Percentiles rank a stretch among this genome's conserved stretches.
Conservation (phyloP, 495 filamentous ascomycete genomes). For the Cryomyces minteri region DNA sequence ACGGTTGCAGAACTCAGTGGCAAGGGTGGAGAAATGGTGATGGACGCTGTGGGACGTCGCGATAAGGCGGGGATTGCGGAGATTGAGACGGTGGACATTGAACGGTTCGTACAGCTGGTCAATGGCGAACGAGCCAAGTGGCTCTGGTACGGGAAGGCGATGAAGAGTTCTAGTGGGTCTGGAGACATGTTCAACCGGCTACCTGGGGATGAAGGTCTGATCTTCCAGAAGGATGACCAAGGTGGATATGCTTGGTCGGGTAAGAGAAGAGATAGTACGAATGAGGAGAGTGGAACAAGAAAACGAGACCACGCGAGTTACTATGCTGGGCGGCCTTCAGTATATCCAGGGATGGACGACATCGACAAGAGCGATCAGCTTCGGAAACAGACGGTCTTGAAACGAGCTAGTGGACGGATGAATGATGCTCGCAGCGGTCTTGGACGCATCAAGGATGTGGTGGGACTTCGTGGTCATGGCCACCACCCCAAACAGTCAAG, state of each 20-base stretch:
- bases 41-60: background rate
- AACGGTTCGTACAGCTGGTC: constrained; percentile 57
- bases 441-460: constrained; percentile 67
- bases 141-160: constrained; percentile 83
- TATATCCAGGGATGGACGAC: constrained; percentile 25
- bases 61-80: constrained; percentile 64
- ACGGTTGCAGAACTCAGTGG: constrained; percentile 87
- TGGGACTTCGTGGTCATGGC: constrained; percentile 40
- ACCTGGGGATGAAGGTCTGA: constrained; percentile 33
- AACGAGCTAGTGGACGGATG: constrained; percentile 53
- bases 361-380: constrained; percentile 44
- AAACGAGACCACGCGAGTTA: constrained; percentile 22
- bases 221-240: constrained; percentile 50
- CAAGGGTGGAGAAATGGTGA: constrained; percentile 68
- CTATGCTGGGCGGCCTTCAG: constrained; percentile 11
- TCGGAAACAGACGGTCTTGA: constrained; percentile 50
- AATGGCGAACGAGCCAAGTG: constrained; percentile 73
- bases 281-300: constrained; percentile 20
- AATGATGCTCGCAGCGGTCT: constrained; percentile 73
- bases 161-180: constrained; percentile 29
- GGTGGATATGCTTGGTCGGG: constrained; percentile 46
- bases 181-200: constrained; percentile 24
- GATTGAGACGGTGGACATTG: constrained; percentile 78
- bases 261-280: constrained; percentile 31
- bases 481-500: constrained; percentile 1